Percentiles rank a stretch among this genome's conserved stretches.
Conservation (phyloP, 495 filamentous ascomycete species). For the Annulohypoxylon stygium region DNA sequence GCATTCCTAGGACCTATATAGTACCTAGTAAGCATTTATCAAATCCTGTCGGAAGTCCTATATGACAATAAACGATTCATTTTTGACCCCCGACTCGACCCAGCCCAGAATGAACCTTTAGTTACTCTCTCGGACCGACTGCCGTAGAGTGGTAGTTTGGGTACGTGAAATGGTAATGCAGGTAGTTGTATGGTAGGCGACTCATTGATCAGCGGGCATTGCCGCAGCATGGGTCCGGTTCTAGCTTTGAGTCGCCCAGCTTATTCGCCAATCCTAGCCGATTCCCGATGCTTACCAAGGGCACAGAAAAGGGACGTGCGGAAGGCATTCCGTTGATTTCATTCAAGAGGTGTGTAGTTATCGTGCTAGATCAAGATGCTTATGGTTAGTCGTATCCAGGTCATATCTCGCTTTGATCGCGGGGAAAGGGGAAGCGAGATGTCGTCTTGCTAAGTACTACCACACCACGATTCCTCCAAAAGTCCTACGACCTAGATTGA, state of each 20-base stretch:
- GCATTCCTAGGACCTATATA: not conserved
- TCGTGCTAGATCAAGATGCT: constrained; percentile 21
- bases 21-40: not conserved
- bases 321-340: not conserved
- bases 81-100: not conserved
- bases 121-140: constrained; percentile 1
- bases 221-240: constrained; percentile 13
- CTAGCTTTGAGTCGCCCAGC: not conserved
- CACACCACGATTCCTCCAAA: not conserved
- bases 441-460: not conserved
- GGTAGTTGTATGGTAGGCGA: not conserved
- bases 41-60: not conserved
- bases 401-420: constrained; percentile 11
- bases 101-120: not conserved
- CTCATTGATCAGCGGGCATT: constrained; percentile 19
- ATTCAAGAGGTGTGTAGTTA: not conserved
- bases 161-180: not conserved
- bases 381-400: not conserved
- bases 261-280: constrained; percentile 13
- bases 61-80: not conserved
- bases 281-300: constrained; percentile 15
- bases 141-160: not conserved
- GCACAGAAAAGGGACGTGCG: not conserved
- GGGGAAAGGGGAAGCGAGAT: constrained; percentile 14
- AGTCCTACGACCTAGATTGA: constrained; percentile 4